phyloP scores from a whole-genome alignment of 768 basidiomycete species.

The Lactarius hengduanensis region DNA sequence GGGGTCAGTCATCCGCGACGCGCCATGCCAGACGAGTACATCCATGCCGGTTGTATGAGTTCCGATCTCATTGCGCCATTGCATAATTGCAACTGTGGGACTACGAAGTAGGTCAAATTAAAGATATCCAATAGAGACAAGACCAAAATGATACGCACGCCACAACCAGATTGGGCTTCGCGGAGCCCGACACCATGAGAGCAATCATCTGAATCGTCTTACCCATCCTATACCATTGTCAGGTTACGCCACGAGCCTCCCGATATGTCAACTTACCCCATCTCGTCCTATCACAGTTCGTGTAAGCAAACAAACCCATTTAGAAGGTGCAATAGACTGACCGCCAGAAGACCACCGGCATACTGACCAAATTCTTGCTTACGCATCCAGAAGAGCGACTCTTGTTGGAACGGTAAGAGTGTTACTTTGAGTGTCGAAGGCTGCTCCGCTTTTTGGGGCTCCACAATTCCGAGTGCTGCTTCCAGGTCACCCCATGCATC shows the following conservation, averaged over 20 bases:
- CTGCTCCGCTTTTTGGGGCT: slow-evolving; percentile 71
- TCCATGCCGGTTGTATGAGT: slow-evolving; percentile 81
- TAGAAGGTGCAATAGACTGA: slow-evolving; percentile 38
- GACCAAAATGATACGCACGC: slow-evolving; percentile 54
- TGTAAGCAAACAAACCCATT: slow-evolving; percentile 17
- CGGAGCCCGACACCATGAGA: slow-evolving; percentile 73
- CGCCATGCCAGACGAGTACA: slow-evolving; percentile 92
- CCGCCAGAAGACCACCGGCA: slow-evolving; percentile 91
- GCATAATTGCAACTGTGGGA: slow-evolving; percentile 54
- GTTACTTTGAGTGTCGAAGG: slow-evolving; percentile 81
- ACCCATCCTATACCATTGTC: slow-evolving; percentile 61
- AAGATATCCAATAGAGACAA: neutral
- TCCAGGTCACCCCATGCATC: slow-evolving; percentile 89
- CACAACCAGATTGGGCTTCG: slow-evolving; percentile 86
- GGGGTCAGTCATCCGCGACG: slow-evolving; percentile 61
- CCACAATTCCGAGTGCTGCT: slow-evolving; percentile 53
- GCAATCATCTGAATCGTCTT: slow-evolving; percentile 98
- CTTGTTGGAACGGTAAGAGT: slow-evolving; percentile 91
- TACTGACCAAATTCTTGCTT: slow-evolving; percentile 86
- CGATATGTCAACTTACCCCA: slow-evolving; percentile 60
- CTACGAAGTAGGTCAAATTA: slow-evolving; percentile 33
- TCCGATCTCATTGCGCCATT: slow-evolving; percentile 95
- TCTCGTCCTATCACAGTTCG: slow-evolving; percentile 65
- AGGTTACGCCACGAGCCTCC: slow-evolving; percentile 16
- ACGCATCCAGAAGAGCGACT: slow-evolving; percentile 95